Evolutionary conservation across 768 basidiomycete species (phyloP), one percentile per base, ranked within the genome.

Genomic region (Boletus sensibilis): DNA sequence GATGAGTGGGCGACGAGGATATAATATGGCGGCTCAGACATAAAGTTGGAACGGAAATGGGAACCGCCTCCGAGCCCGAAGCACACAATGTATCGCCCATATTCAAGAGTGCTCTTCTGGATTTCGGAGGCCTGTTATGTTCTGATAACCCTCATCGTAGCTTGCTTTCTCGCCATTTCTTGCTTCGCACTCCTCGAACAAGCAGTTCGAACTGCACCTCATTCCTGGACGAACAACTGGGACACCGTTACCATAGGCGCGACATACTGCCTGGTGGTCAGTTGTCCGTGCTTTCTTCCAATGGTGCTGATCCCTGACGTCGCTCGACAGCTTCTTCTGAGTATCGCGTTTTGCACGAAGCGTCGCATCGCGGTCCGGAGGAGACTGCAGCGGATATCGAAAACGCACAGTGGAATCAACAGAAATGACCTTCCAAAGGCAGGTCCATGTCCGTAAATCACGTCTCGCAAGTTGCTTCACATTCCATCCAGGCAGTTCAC

Each of bases 231-330:
- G 49, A 75, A 79, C 33, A 92, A 91, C 70, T 78, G 82, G 77
- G 84, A 92, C 68, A 81, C 83, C 6, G 72, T 88, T 29, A 77
- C 85, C 51, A 83, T 92, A 34, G 84, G 83, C 11, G 81, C 81
- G n/a, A 83, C 88, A 0, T 92, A 92, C 68, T 74, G 79, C 64
- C 65, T 86, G 10, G 78, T 92, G 70, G 90, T 90, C 63, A 54
- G 85, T 73, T 73, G 80, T 72, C 18, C 27, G 11, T 16, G 11
- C 42, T 12, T 53, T 45, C 47, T 11, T 37, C 44, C 16, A 31
- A 23, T 21, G 23, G 35, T 18, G 21, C 21, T 23, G 12, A 31
- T 37, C 49, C 45, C 20, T 37, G 21, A 61, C 44, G n/a, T 49
- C 21, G 45, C 52, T 31, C 37, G 5, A 43, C 46, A 87, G 90